These are phyloP conservation scores for Penicillium psychrofluorescens DNA, from an alignment of 495 filamentous ascomycete species.

Conservation along the genomic window DNA sequence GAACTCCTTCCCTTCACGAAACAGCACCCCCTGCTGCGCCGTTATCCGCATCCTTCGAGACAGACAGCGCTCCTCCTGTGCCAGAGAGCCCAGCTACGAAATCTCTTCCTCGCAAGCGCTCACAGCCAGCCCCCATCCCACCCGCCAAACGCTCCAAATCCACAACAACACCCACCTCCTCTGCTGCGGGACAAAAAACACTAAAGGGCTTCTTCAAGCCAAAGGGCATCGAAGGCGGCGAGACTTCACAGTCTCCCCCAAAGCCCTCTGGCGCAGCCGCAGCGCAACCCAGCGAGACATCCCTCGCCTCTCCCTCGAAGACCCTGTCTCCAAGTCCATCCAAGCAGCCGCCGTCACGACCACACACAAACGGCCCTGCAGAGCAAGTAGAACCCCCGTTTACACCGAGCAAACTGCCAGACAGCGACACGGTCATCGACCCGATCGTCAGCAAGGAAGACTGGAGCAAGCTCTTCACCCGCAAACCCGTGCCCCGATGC, in stretches of 20 bases:
- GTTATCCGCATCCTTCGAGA: neutral
- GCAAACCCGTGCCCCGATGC: constrained; percentile 65
- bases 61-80: neutral
- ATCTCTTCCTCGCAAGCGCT: constrained; percentile 22
- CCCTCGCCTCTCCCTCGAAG: too few species aligned
- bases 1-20: neutral
- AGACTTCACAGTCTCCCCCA: neutral
- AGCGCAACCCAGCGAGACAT: too few species aligned
- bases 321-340: too few species aligned
- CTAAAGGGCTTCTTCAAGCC: constrained; percentile 80
- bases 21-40: neutral
- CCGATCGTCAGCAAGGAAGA: constrained; percentile 70
- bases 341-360: neutral
- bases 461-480: constrained; percentile 80
- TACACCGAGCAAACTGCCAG: neutral
- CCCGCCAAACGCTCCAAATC: constrained; percentile 44
- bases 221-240: neutral
- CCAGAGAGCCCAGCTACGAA: constrained; percentile 4
- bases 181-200: constrained; percentile 59
- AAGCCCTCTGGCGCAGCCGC: too few species aligned
- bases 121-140: constrained; percentile 7
- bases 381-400: neutral
- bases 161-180: constrained; percentile 8
- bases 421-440: constrained; percentile 46
- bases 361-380: neutral